Evolutionary conservation across 441 rosid genomes (phyloP).

Genomic region (Omphalea diandra): DNA sequence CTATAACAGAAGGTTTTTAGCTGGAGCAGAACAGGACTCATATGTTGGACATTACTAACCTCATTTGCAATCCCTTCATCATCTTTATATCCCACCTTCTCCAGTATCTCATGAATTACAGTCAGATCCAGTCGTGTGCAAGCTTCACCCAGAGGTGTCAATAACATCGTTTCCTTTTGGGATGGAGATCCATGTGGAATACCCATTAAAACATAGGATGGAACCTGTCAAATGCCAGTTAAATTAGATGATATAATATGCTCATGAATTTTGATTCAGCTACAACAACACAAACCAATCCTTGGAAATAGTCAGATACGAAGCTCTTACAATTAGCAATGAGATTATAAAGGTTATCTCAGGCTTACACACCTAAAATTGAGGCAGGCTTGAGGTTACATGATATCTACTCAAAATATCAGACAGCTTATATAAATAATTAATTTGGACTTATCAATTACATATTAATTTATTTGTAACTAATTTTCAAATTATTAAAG

Average conservation of each 20-base stretch:
- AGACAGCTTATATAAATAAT: background rate
- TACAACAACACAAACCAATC: conserved; percentile 4
- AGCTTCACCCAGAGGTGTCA: conserved; percentile 91
- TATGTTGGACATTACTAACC: conserved; percentile 40
- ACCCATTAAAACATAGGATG: conserved; percentile 72
- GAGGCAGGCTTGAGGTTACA: background rate
- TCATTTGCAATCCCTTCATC: conserved; percentile 90
- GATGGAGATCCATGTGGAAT: conserved; percentile 60
- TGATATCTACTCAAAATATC: background rate
- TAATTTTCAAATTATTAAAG: background rate
- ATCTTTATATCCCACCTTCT: conserved; percentile 80
- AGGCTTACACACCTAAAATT: background rate
- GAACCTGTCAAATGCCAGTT: conserved; percentile 49
- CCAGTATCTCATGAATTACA: conserved; percentile 82
- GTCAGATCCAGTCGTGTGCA: conserved; percentile 83
- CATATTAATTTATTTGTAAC: background rate
- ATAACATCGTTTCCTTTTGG: conserved; percentile 41
- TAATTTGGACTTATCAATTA: background rate
- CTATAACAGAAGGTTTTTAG: background rate
- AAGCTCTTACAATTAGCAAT: background rate
- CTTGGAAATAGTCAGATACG: background rate
- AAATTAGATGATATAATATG: conserved; percentile 3
- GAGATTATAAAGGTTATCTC: background rate
- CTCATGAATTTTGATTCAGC: background rate
- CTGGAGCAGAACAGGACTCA: conserved; percentile 1